Percentiles rank a stretch among this genome's conserved stretches.
Conservation (phyloP, 2,329 filamentous ascomycete genomes). For the Neofusicoccum laricinum region DNA sequence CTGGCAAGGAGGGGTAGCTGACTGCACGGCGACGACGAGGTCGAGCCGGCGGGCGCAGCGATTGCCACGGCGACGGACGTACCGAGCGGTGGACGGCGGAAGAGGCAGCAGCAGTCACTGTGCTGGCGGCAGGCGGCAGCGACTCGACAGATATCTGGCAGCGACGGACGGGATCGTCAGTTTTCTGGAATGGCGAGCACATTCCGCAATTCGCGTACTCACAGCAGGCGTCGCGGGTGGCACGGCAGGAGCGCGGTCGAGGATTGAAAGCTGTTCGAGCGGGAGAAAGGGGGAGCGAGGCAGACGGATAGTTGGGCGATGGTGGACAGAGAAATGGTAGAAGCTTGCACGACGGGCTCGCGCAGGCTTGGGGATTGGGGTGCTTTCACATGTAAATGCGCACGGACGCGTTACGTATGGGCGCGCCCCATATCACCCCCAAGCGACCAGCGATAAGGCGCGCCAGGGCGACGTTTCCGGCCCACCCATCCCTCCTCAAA, state of each 20-base stretch:
- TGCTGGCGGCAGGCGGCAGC: not conserved
- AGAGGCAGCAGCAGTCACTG: not conserved
- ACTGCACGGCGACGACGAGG: not conserved
- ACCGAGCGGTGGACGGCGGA: not conserved
- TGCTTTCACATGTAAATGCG: not conserved
- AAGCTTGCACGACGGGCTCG: not conserved
- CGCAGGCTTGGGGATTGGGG: not conserved
- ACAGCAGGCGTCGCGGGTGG: not conserved
- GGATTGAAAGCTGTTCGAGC: not conserved
- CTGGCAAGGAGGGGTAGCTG: not conserved
- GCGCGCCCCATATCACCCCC: not conserved
- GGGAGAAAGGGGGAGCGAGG: not conserved
- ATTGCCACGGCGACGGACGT: not conserved
- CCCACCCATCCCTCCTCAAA: not conserved
- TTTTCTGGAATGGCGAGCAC: not conserved
- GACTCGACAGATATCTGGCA: not conserved
- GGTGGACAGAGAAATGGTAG: conserved; percentile 7
- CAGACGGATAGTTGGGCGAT: not conserved
- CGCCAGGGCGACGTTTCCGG: conserved; percentile 12
- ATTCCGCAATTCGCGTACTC: conserved; percentile 15
- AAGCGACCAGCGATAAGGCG: conserved; percentile 13
- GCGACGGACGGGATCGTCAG: conserved; percentile 9
- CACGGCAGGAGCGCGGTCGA: not conserved
- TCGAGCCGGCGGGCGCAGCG: not conserved
- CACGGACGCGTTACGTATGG: conserved; percentile 13